These are phyloP conservation scores for Chlorophyllum brunneum DNA, from an alignment of 768 basidiomycete species.

Conservation along the genomic window DNA sequence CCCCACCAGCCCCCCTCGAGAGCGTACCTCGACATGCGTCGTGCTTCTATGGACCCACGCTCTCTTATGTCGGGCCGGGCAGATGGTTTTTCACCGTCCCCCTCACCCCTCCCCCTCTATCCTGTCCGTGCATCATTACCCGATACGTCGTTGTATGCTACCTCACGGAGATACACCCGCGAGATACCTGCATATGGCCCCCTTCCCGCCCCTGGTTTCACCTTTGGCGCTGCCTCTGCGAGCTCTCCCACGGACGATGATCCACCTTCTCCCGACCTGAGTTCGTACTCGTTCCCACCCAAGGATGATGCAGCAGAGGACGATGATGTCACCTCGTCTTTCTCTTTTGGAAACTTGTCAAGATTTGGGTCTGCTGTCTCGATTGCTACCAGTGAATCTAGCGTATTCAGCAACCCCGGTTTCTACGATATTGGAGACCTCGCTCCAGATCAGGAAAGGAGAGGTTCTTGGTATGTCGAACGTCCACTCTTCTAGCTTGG, in stretches of 20 bases:
- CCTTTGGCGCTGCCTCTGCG: slow-evolving; percentile 57
- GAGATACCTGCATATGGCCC: slow-evolving; percentile 56
- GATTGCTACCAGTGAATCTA: slow-evolving; percentile 57
- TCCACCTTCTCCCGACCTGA: slow-evolving; percentile 49
- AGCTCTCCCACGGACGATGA: slow-evolving; percentile 50
- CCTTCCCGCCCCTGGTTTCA: slow-evolving; percentile 57
- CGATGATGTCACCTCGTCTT: slow-evolving; percentile 51
- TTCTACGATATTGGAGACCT: slow-evolving; percentile 25
- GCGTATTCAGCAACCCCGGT: slow-evolving; percentile 34
- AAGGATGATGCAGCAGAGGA: slow-evolving; percentile 50
- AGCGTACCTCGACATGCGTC: slow-evolving; percentile 35
- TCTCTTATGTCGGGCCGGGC: slow-evolving; percentile 31
- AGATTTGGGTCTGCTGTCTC: slow-evolving; percentile 63
- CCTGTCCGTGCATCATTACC: slow-evolving; percentile 42
- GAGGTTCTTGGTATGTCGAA: slow-evolving; percentile 8
- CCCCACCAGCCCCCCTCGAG: slow-evolving; percentile 25
- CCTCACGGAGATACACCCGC: slow-evolving; percentile 42
- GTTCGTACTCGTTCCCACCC: slow-evolving; percentile 43
- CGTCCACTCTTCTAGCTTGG: slow-evolving; percentile 1
- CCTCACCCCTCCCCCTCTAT: slow-evolving; percentile 42
- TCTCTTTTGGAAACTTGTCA: slow-evolving; percentile 46
- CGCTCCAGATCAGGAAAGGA: slow-evolving; percentile 6
- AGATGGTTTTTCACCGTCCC: slow-evolving; percentile 33
- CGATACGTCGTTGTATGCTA: slow-evolving; percentile 45
- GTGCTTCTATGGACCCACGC: slow-evolving; percentile 39